Evolutionary conservation across 1,284 basidiomycete genomes (phyloP), one percentile per base, ranked within the genome.

Genomic region (Termitomyces sp.): DNA sequence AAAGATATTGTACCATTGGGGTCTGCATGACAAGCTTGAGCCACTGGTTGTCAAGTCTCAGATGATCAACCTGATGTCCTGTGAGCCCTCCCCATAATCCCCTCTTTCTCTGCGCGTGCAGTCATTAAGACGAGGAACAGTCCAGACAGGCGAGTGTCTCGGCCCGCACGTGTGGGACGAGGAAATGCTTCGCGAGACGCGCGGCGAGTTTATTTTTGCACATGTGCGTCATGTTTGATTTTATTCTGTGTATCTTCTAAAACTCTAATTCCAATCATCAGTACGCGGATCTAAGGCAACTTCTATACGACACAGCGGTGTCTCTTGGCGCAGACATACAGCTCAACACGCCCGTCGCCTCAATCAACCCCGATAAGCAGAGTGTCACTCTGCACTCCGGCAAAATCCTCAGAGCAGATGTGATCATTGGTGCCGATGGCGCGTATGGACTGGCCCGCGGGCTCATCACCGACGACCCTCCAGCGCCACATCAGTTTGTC

Each of bases 361-460:
- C 66, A 0, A 62, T 83, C 30, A 69, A 74, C 46, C 61, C 66
- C n/a, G 67, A 68, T 24, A 55, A 54, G 35, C 59, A 58, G 50
- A 66, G 58, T 14, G 72, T 79, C 19, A 71, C 60, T 1, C 65
- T 85, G 11, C 67, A 68, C 9, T 71, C 70, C 1, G 82, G 84
- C 14, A 71, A 77, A 49, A 65, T 66, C 11, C 52, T 84, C 40
- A 54, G 60, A 1, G 79, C 74, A 7, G 80, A 88, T 59, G 72
- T 87, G 10, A 70, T 88, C 41, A 66, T 88, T 21, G 84, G 83
- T 24, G 83, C 85, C 0, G 86, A 86, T 58, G 85, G 86, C 6
- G 66, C 68, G 13, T 57, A 58, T 37, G 77, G 72, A 5, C 47
- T 70, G 16, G 66, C 64, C 24, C 67, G 74, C 19, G 57, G 64